Evolutionary conservation across 805 yeast genomes (phyloP).

Genomic region (Ascoidea tarda): DNA sequence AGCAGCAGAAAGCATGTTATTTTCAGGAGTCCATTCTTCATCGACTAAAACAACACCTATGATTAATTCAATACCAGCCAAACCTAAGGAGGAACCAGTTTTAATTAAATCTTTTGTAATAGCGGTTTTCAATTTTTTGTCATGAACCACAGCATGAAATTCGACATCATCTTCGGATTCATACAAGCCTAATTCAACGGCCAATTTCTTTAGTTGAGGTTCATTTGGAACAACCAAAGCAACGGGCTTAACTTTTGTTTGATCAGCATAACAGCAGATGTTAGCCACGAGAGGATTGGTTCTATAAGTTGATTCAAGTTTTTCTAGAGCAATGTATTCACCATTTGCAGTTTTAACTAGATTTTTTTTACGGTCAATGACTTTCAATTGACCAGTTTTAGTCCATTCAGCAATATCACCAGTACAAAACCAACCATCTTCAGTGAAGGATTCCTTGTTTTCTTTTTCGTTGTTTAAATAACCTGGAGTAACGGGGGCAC

Average conservation of each 20-base stretch:
- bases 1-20: slow-evolving; percentile 87
- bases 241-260: slow-evolving; percentile 75
- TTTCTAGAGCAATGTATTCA: slow-evolving; percentile 95
- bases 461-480: slow-evolving; percentile 78
- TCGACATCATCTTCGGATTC: slow-evolving; percentile 27
- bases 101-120: slow-evolving; percentile 46
- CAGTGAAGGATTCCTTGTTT: slow-evolving; percentile 58
- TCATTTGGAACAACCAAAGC: slow-evolving; percentile 83
- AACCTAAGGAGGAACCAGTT: slow-evolving; percentile 72
- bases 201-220: slow-evolving; percentile 43
- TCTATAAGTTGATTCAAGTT: slow-evolving; percentile 82
- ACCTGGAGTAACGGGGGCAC: slow-evolving; percentile 57
- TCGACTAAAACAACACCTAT: slow-evolving; percentile 67
- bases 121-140: slow-evolving; percentile 38
- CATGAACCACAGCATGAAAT: slow-evolving; percentile 32
- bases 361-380: slow-evolving; percentile 92
- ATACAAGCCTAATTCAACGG: slow-evolving; percentile 38
- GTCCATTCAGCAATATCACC: slow-evolving; percentile 98
- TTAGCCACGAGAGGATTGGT: slow-evolving; percentile 65
- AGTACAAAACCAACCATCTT: slow-evolving; percentile 89
- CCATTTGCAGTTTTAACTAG: slow-evolving; percentile 93
- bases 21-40: slow-evolving; percentile 97
- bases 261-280: slow-evolving; percentile 89
- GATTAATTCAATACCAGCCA: slow-evolving; percentile 74
- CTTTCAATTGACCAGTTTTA: slow-evolving; percentile 56